Percentiles rank a stretch among this genome's conserved stretches.
Evolutionary conservation across 805 yeast genomes (phyloP).

Genomic region (Saccharomycopsis sp.): DNA sequence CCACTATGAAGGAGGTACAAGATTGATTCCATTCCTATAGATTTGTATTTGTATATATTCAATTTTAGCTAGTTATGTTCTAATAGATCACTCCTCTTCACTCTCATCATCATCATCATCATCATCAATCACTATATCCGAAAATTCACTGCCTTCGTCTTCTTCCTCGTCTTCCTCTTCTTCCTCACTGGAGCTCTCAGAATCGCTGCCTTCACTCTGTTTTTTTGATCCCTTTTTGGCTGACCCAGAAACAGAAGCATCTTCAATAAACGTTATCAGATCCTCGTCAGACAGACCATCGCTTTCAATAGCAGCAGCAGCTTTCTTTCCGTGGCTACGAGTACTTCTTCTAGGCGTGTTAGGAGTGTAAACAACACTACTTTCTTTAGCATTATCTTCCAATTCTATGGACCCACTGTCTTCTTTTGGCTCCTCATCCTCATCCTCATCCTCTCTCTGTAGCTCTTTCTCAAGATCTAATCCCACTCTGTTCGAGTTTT

Average conservation of each 20-base stretch:
- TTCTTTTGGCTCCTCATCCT: constrained; percentile 3
- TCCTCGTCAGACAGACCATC: neutral
- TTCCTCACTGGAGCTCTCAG: constrained; percentile 2
- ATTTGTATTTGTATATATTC: neutral
- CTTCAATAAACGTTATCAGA: neutral
- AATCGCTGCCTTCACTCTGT: neutral
- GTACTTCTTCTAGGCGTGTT: neutral
- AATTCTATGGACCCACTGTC: neutral
- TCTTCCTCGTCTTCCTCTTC: constrained; percentile 2
- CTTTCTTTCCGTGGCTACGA: neutral
- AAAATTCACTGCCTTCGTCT: constrained; percentile 1
- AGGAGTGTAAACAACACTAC: neutral
- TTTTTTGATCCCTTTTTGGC: neutral
- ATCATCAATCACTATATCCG: constrained; percentile 1
- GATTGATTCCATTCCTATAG: neutral
- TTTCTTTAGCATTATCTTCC: neutral
- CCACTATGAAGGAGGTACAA: neutral
- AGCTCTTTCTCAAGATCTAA: neutral
- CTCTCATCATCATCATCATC: neutral
- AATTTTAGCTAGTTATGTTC: neutral
- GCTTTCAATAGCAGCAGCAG: neutral
- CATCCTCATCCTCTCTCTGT: constrained; percentile 4
- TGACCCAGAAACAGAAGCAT: neutral
- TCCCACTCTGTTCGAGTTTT: neutral
- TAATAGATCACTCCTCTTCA: constrained; percentile 1